Conservation (phyloP, 1,284 basidiomycete species). For the Lignosus rhinocerotis region DNA sequence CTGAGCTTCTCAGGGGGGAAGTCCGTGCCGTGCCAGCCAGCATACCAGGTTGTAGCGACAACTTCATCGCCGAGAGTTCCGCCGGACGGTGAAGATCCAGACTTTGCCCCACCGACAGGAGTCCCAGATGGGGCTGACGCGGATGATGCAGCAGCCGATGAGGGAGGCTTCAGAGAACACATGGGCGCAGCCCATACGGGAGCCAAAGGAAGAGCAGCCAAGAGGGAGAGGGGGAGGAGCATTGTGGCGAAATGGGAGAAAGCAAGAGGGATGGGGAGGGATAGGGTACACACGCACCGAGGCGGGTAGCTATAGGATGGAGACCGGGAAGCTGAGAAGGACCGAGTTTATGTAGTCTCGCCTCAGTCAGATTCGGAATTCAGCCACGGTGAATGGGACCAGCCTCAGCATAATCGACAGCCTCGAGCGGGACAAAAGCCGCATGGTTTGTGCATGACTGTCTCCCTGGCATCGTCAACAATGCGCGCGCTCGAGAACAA, state of each 20-base stretch:
- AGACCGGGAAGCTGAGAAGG: not conserved
- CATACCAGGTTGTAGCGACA: constrained; percentile 41
- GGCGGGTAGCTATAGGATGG: not conserved
- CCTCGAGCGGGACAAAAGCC: not conserved
- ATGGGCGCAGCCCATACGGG: constrained; percentile 35
- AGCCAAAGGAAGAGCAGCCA: constrained; percentile 24
- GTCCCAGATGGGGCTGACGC: constrained; percentile 9
- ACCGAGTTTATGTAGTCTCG: constrained; percentile 1
- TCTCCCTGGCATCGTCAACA: not conserved
- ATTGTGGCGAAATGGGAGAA: constrained; percentile 19
- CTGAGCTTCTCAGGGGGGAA: constrained; percentile 43
- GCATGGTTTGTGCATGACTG: constrained; percentile 8
- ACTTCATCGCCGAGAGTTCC: too few species aligned
- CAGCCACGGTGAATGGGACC: not conserved
- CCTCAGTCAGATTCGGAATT: not conserved
- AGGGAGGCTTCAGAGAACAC: constrained; percentile 25
- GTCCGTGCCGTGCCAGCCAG: constrained; percentile 44
- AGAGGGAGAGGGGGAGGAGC: constrained; percentile 26
- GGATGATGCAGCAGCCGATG: constrained; percentile 14
- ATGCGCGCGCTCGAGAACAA: constrained; percentile 11
- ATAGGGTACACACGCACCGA: not conserved
- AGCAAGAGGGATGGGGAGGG: too few species aligned
- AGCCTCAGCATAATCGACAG: not conserved
- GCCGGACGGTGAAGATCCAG: not conserved
- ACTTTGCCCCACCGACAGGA: not conserved